Base-by-base conservation (phyloP, 768 basidiomycete species). In the Naematelia encephala region DNA sequence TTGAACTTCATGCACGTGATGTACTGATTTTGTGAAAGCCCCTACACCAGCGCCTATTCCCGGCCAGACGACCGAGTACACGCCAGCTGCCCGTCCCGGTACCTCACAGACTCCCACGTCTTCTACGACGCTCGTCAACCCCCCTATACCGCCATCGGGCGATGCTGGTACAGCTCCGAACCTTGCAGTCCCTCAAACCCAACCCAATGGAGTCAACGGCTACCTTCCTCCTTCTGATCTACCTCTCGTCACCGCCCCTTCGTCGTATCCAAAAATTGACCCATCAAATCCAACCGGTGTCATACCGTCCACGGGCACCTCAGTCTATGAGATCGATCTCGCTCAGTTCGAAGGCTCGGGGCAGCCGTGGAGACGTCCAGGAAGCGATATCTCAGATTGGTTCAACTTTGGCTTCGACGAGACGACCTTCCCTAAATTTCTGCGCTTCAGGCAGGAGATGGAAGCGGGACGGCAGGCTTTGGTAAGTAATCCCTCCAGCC, bases 371-470 rank as follows among this genome's bases (percentile, higher is more conserved):
- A 81, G 96, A 61, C 79, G 86, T 59, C 88, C 92, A 5, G 96
- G 96, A 29, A 86, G 89, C 3, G 91, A 96, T 80, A 82, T 96
- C 61, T 88, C 89, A 66, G 93, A 97, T 79, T 99, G 92, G 88
- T 99, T 99, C 79, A 98, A 99, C 78, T 98, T 96, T 67, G 96
- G 96, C 0, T 98, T 98, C 70, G 96, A 99, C 77, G 96, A 99
- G 78, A 83, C 90, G 14, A 89, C 88, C 29, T 99, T 92, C 91
- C 89, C 91, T 72, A 87, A 86, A 43, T 99, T 94, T 57, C 61
- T 74, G 53, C 57, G 72, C n/a, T 74, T 65, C 34, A 64, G 71
- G 49, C 57, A 62, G 27, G 78, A 77, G 34, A 77, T 77, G 74
- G 70, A 70, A 27, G 67, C 59, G n/a, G 74, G 74, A 5, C 34